These are phyloP conservation scores for Penstemon davidsonii DNA, from an alignment of 257 asterid genomes.

Conservation along the genomic window DNA sequence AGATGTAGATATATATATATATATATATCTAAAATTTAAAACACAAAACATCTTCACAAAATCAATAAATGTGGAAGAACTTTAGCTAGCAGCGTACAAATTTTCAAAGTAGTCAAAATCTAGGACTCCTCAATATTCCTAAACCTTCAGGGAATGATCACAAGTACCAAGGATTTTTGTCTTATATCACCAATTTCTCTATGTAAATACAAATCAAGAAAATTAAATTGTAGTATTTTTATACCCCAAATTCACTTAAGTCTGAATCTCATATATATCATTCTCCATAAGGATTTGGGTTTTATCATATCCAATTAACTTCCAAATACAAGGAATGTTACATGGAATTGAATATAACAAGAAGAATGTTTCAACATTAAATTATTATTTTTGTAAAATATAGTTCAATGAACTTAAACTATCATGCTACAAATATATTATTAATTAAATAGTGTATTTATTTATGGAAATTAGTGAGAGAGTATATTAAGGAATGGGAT, in stretches of 20 bases:
- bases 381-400: background rate
- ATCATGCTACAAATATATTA: too few species aligned
- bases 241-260: background rate
- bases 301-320: conserved; percentile 11
- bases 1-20: too few species aligned
- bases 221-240: background rate
- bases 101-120: conserved; percentile 24
- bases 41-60: too few species aligned
- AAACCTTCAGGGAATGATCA: conserved; percentile 17
- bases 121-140: conserved; percentile 18
- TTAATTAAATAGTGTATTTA: background rate
- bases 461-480: conserved; percentile 8
- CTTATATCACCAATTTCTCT: background rate
- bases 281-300: conserved; percentile 16
- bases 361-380: conserved; percentile 26
- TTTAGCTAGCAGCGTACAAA: background rate
- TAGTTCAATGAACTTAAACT: too few species aligned
- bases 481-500: conserved; percentile 24
- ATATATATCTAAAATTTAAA: too few species aligned
- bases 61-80: too few species aligned
- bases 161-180: conserved; percentile 30
- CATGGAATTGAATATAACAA: conserved; percentile 10
- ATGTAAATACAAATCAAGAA: too few species aligned
- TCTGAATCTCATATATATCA: background rate
- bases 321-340: conserved; percentile 31